Conservation (phyloP, 495 filamentous ascomycete species). For the Xylaria acuta region DNA sequence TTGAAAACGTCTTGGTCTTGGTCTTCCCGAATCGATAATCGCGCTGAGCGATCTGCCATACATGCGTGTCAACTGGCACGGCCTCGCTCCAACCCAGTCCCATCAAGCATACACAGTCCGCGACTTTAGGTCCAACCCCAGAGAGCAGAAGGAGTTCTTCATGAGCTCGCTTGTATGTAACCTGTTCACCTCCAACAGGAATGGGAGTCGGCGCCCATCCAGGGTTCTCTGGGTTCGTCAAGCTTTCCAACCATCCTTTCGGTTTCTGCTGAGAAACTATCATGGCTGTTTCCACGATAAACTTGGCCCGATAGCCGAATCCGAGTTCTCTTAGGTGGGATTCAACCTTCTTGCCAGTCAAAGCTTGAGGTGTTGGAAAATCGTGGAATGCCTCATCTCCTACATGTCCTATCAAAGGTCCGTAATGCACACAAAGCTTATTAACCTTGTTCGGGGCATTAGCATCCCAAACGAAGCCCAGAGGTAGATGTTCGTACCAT, state of each 20-base stretch:
- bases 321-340: slow-evolving; percentile 78
- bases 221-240: slow-evolving; percentile 79
- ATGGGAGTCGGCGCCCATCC: slow-evolving; percentile 41
- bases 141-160: slow-evolving; percentile 76
- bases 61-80: slow-evolving; percentile 96
- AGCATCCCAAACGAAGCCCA: not conserved
- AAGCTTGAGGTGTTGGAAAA: slow-evolving; percentile 76
- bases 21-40: slow-evolving; percentile 92
- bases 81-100: slow-evolving; percentile 96
- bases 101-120: slow-evolving; percentile 97
- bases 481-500: slow-evolving; percentile 63
- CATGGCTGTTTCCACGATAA: slow-evolving; percentile 82
- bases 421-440: slow-evolving; percentile 88
- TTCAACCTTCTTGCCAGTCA: slow-evolving; percentile 75
- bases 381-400: slow-evolving; percentile 79
- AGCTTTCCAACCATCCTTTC: slow-evolving; percentile 73
- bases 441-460: slow-evolving; percentile 62
- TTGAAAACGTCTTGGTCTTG: slow-evolving; percentile 84
- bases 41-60: slow-evolving; percentile 96
- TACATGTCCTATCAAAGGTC: slow-evolving; percentile 73
- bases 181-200: slow-evolving; percentile 12
- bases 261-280: slow-evolving; percentile 71
- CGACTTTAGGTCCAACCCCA: slow-evolving; percentile 95
- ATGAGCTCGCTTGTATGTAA: slow-evolving; percentile 77
- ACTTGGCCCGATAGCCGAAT: slow-evolving; percentile 94